phyloP scores from a whole-genome alignment of 768 basidiomycete genomes.

The Agaricus subrufescens region DNA sequence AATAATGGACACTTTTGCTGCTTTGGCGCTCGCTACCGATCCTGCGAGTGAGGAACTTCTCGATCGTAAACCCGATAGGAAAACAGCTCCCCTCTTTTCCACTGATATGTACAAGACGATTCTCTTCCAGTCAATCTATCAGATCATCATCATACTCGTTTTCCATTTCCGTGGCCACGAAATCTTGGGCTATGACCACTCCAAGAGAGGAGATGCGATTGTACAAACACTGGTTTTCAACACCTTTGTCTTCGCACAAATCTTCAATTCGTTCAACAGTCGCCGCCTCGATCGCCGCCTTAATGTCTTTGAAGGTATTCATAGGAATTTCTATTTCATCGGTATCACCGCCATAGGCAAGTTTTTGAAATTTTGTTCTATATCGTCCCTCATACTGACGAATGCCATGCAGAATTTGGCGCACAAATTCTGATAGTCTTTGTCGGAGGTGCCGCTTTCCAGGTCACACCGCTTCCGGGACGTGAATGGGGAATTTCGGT shows the following conservation, averaged over 20 bases:
- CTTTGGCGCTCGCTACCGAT: constrained; percentile 95
- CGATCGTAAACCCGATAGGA: constrained; percentile 87
- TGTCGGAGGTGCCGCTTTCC: constrained; percentile 88
- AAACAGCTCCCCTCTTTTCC: constrained; percentile 83
- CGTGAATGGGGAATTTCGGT: constrained; percentile 93
- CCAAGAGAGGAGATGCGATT: constrained; percentile 34
- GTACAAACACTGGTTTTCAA: constrained; percentile 94
- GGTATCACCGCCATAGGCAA: constrained; percentile 79
- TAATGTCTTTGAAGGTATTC: constrained; percentile 86
- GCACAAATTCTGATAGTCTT: constrained; percentile 88
- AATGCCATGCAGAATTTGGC: constrained; percentile 60
- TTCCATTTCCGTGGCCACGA: constrained; percentile 80
- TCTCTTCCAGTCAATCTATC: constrained; percentile 82
- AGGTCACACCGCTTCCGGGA: constrained; percentile 72
- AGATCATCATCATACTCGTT: constrained; percentile 75
- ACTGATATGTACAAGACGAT: constrained; percentile 98
- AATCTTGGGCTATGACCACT: constrained; percentile 60
- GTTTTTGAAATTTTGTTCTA: constrained; percentile 16
- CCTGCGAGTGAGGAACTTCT: constrained; percentile 80
- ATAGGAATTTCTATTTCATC: constrained; percentile 80
- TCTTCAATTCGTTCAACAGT: constrained; percentile 93
- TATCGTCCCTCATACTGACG: constrained; percentile 1
- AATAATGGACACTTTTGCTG: constrained; percentile 98
- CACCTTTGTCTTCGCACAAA: constrained; percentile 96
- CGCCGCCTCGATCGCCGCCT: constrained; percentile 79